Percentiles rank a stretch among this genome's conserved stretches.
Conservation (phyloP, 2,329 filamentous ascomycete genomes). For the Trichophyton schoenleinii region DNA sequence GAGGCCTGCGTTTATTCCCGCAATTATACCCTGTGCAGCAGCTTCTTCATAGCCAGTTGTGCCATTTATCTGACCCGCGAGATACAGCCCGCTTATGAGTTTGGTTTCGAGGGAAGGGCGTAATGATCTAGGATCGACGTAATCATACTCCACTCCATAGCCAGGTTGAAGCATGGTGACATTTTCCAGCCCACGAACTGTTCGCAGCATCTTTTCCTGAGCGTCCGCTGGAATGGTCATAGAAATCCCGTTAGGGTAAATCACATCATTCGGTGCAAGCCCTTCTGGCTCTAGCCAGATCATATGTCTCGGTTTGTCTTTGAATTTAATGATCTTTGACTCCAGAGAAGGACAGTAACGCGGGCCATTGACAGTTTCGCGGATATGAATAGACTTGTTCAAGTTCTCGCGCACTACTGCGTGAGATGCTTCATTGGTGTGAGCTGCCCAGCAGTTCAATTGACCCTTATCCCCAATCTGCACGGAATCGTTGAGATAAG, state of each 20-base stretch:
- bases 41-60: constrained; percentile 98
- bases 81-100: constrained; percentile 71
- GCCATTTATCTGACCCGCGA: constrained; percentile 95
- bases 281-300: constrained; percentile 97
- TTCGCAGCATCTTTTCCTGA: constrained; percentile 73
- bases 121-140: constrained; percentile 83
- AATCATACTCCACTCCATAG: constrained; percentile 97
- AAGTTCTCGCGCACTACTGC: constrained; percentile 75
- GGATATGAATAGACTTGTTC: constrained; percentile 92
- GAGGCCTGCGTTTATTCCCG: constrained; percentile 89
- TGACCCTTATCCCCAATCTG: constrained; percentile 58
- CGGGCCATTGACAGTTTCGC: constrained; percentile 86
- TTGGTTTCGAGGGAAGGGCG: constrained; percentile 90
- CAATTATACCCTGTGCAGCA: constrained; percentile 80
- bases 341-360: constrained; percentile 93
- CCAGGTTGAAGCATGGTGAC: constrained; percentile 87
- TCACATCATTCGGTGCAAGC: constrained; percentile 65
- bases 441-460: constrained; percentile 71
- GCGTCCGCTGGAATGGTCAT: constrained; percentile 90
- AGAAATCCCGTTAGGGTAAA: constrained; percentile 93
- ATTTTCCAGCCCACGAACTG: constrained; percentile 75
- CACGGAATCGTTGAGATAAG: constrained; percentile 70
- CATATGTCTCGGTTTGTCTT: constrained; percentile 66
- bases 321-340: constrained; percentile 82
- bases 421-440: constrained; percentile 74